A percentile compares a stretch with the other conserved stretches of the same genome.
Evolutionary conservation across 192 early-diverging fungal genomes (phyloP).

Genomic region (Linnemannia schmuckeri): DNA sequence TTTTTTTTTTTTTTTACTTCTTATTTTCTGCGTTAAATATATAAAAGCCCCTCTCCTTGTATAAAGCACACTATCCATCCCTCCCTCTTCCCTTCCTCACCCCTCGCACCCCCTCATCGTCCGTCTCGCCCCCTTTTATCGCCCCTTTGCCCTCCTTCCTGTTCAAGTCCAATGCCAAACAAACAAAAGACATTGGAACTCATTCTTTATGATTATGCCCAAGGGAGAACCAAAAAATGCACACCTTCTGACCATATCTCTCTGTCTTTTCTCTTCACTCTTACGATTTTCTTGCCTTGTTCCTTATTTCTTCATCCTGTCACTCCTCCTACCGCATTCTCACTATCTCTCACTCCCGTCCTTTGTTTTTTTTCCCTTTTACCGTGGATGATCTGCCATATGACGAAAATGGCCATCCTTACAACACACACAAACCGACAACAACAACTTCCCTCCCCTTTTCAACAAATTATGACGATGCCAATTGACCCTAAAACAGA

Average conservation of each 20-base stretch:
- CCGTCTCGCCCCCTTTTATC: neutral
- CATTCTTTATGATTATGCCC: neutral
- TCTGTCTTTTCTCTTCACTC: neutral
- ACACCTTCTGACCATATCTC: neutral
- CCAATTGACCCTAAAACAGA: constrained; percentile 21
- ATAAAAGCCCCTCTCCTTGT: neutral
- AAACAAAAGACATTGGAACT: neutral
- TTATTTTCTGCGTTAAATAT: neutral
- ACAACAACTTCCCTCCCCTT: neutral
- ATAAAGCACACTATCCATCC: neutral
- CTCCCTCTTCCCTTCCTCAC: neutral
- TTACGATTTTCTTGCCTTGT: neutral
- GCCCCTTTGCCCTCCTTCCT: neutral
- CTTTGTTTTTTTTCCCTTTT: neutral
- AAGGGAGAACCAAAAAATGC: neutral
- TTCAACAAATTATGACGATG: neutral
- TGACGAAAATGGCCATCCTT: neutral
- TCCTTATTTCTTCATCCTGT: neutral
- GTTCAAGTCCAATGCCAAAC: neutral
- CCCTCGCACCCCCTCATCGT: constrained; percentile 1
- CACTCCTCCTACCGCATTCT: neutral
- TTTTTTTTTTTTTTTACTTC: neutral
- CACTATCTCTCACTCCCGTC: neutral
- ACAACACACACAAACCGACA: neutral
- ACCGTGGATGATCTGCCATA: neutral